Evolutionary conservation across 1,139 yeast genomes (phyloP).

Genomic region (Geotrichum macrosporum): DNA sequence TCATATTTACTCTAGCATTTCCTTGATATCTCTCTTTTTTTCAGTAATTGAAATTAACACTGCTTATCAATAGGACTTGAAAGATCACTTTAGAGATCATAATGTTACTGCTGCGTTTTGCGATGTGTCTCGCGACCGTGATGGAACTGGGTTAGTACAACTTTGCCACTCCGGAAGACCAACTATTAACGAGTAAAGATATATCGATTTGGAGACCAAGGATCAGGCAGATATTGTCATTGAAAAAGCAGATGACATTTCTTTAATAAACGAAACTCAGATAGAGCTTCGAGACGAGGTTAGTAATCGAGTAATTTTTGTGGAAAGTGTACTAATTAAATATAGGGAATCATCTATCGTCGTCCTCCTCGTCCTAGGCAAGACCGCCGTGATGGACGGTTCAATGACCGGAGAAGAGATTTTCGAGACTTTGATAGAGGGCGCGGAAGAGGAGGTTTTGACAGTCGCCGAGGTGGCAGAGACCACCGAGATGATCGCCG

Average conservation of each 20-base stretch:
- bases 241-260: constrained; percentile 56
- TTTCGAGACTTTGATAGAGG: constrained; percentile 21
- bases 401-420: constrained; percentile 25
- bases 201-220: constrained; percentile 63
- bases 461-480: constrained; percentile 47
- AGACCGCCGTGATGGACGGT: constrained; percentile 18
- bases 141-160: constrained; percentile 29
- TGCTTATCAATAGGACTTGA: constrained; percentile 28
- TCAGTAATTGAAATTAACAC: not conserved
- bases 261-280: constrained; percentile 63
- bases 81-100: constrained; percentile 37
- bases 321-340: constrained; percentile 6
- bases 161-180: not conserved
- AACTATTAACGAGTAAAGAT: constrained; percentile 42
- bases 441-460: constrained; percentile 41
- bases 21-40: not conserved
- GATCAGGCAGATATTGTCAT: constrained; percentile 71
- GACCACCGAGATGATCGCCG: constrained; percentile 26
- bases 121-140: constrained; percentile 32
- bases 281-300: constrained; percentile 75
- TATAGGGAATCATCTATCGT: constrained; percentile 43
- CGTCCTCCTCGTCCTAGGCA: constrained; percentile 43
- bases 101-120: constrained; percentile 37
- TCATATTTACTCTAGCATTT: not conserved
- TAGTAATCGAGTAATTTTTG: constrained; percentile 39